Evolutionary conservation across 495 filamentous ascomycete genomes (phyloP).

Genomic region (Hypoxylon fragiforme): DNA sequence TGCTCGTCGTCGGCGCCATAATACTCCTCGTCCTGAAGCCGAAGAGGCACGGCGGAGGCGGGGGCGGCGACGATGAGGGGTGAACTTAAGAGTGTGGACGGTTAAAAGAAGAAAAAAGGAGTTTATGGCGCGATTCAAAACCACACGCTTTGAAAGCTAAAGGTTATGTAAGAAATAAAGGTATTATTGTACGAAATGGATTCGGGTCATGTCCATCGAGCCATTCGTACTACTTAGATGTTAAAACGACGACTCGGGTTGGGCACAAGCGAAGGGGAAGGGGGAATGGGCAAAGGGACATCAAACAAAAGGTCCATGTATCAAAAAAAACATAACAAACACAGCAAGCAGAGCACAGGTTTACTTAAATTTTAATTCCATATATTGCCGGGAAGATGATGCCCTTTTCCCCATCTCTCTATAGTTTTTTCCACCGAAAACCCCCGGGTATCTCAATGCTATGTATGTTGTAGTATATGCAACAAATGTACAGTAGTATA

Average conservation of each 20-base stretch:
- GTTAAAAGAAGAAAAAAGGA: neutral
- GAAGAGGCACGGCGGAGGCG: conserved; percentile 49
- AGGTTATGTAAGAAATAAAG: conserved; percentile 20
- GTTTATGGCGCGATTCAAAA: too few species aligned
- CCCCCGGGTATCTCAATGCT: conserved; percentile 16
- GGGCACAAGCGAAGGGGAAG: too few species aligned
- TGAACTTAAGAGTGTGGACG: too few species aligned
- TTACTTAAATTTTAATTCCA: conserved; percentile 26
- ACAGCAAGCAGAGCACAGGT: too few species aligned
- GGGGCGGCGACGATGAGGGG: conserved; percentile 5
- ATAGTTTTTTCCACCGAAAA: conserved; percentile 8
- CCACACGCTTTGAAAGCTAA: conserved; percentile 1
- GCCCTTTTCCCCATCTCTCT: neutral
- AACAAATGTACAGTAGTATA: too few species aligned
- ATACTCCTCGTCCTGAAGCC: conserved; percentile 87
- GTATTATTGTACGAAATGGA: conserved; percentile 13
- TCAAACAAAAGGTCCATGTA: conserved; percentile 13
- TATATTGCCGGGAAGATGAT: conserved; percentile 1
- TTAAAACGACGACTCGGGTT: conserved; percentile 11
- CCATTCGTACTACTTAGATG: conserved; percentile 1
- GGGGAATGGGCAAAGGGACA: too few species aligned
- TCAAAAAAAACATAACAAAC: too few species aligned
- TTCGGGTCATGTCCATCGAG: conserved; percentile 5
- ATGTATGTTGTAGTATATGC: too few species aligned
- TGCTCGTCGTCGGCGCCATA: conserved; percentile 82